Evolutionary conservation across 2,329 filamentous ascomycete species (phyloP), one percentile per base, ranked within the genome.

Genomic region (Colletotrichum liaoningense): DNA sequence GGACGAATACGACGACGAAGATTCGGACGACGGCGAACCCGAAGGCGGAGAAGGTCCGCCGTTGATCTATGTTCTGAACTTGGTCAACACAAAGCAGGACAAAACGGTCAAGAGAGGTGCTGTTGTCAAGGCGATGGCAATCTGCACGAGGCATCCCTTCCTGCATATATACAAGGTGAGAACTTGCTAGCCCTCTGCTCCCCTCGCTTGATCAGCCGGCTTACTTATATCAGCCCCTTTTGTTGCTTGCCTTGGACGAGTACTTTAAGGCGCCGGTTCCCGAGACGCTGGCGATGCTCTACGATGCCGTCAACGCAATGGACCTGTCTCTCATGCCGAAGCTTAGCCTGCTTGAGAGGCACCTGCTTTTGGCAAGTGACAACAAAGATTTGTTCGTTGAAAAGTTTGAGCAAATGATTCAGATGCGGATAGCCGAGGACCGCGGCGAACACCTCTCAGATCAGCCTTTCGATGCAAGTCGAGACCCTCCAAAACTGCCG

Each of bases 61-160:
- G 3, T 85, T 99, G 77, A 97, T 99, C 79, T 98, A 99, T 83
- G 97, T 99, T 64, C 87, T 99, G 77, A 99, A 99, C 82, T 85
- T 99, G 80, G 97, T 99, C 78, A 98, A 99, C 82, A 99, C 96
- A 8, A 98, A 98, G 83, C 95, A 97, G 81, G 97, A 99, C 85
- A 96, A 94, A 80, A 93, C 93, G 24, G 94, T 94, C 60, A 97
- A 97, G 84, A 92, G 97, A 88, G 97, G 97, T 72, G 97, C 97
- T 24, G 89, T 98, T 63, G 96, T 98, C 72, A 98, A 98, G 82
- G 95, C 97, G 55, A 99, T 99, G 97, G 97, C 97, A 35, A 98
- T 99, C 77, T 99, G 97, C 86, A 99, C 97, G 8, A 89, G 97
- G 56, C 97, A 99, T 86, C 95, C 97, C 3, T 99, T 99, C 83